phyloP scores from a whole-genome alignment of 1,284 basidiomycete species.

The Mixia osmundae region DNA sequence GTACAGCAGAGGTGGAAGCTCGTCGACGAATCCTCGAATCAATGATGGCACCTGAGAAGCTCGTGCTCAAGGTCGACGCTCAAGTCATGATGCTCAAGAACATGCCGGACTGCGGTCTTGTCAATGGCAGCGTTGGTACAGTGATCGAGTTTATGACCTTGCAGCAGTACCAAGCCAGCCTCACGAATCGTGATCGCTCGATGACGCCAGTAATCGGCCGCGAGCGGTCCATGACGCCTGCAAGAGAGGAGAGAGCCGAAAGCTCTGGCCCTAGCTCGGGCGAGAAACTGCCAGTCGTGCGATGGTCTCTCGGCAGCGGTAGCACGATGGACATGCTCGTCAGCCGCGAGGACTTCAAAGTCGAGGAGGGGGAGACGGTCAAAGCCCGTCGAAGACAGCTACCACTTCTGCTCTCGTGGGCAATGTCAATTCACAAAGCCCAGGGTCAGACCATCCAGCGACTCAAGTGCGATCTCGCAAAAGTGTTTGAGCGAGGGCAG shows the following conservation, averaged over 20 bases:
- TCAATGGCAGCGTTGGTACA: slow-evolving; percentile 63
- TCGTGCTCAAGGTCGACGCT: slow-evolving; percentile 42
- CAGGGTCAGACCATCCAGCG: slow-evolving; percentile 40
- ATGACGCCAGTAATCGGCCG: too few relatives aligned
- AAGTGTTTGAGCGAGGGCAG: slow-evolving; percentile 14
- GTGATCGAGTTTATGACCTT: slow-evolving; percentile 37
- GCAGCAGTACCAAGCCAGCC: slow-evolving; percentile 14
- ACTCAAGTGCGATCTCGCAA: slow-evolving; percentile 37
- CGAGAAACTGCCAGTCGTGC: slow-evolving; percentile 42
- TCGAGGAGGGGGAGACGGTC: slow-evolving; percentile 50
- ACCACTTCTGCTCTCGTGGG: not conserved
- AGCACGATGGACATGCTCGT: slow-evolving; percentile 33
- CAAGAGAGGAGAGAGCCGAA: too few relatives aligned
- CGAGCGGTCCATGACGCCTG: too few relatives aligned
- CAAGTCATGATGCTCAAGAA: slow-evolving; percentile 45
- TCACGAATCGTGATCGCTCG: too few relatives aligned
- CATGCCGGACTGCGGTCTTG: slow-evolving; percentile 37
- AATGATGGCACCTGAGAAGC: slow-evolving; percentile 22
- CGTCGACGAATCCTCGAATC: slow-evolving; percentile 16
- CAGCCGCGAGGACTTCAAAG: slow-evolving; percentile 51
- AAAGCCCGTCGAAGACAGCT: slow-evolving; percentile 29
- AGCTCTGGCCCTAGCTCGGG: slow-evolving; percentile 6
- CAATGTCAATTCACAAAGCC: slow-evolving; percentile 77
- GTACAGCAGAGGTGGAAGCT: not conserved
- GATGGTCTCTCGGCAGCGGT: slow-evolving; percentile 39